phyloP scores from a whole-genome alignment of 192 early-diverging fungal species.

The Haplosporangium gracile region DNA sequence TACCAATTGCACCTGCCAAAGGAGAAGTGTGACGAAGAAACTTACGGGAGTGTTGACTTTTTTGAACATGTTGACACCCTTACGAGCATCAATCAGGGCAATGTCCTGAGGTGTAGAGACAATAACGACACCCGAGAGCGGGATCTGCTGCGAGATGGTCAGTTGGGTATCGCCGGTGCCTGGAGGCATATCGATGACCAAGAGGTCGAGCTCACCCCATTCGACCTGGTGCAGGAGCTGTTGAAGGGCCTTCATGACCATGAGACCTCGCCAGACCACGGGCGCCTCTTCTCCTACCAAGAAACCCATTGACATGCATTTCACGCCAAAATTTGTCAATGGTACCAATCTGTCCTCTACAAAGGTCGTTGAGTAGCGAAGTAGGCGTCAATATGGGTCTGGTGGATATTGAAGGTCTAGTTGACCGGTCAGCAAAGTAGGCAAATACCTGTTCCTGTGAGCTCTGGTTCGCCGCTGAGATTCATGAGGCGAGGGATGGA shows the following conservation, averaged over 20 bases:
- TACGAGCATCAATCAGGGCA: conserved; percentile 82
- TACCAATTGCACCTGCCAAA: too few species aligned
- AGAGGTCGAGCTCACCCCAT: conserved; percentile 80
- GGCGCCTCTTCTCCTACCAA: conserved; percentile 78
- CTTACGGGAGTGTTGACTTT: conserved; percentile 87
- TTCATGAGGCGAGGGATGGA: conserved; percentile 91
- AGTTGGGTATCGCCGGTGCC: conserved; percentile 94
- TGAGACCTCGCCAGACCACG: conserved; percentile 92
- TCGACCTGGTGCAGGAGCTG: conserved; percentile 88
- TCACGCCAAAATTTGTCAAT: conserved; percentile 86
- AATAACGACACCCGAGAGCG: conserved; percentile 78
- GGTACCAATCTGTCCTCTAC: conserved; percentile 73
- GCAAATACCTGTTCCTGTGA: conserved; percentile 65
- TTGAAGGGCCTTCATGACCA: conserved; percentile 95
- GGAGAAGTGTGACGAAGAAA: not conserved
- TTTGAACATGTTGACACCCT: conserved; percentile 86
- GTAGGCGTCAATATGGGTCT: not conserved
- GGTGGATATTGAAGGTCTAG: too few species aligned
- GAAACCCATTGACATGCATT: conserved; percentile 95
- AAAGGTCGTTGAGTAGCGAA: not conserved
- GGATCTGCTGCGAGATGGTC: conserved; percentile 82
- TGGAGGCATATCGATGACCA: conserved; percentile 94
- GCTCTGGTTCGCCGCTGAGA: conserved; percentile 77
- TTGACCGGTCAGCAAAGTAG: too few species aligned
- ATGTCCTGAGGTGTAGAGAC: conserved; percentile 95